Base-by-base conservation (phyloP, 768 basidiomycete species). In the Calvatia gigantea region DNA sequence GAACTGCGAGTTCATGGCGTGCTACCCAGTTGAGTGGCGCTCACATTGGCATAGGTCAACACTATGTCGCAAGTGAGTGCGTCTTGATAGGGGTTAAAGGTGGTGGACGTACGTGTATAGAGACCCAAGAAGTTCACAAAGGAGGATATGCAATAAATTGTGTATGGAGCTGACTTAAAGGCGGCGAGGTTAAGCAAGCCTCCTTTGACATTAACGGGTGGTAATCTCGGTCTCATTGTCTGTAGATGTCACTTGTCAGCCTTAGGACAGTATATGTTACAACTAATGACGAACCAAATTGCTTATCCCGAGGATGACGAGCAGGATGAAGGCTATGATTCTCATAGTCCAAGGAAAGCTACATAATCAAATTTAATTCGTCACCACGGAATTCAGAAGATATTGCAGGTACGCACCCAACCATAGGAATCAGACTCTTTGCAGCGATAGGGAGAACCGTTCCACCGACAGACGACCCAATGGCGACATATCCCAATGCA, bases 271-370 rank as follows among this genome's bases (percentile, higher is more conserved):
- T 7, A 47, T 47, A 19, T 17, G 12, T 25, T 32, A 5, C 35
- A 14, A 35, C 2, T n/a, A 28, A 25, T 19, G 8, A 58, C 67
- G 38, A 35, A 79, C 76, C 45, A 89, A 54, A 65, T 86, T 88
- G 14, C 81, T 75, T 12, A 79, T 64, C 1, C 77, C 77, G 3
- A 89, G 72, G 1, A 77, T 64, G 12, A 75, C 58, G 1, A 86
- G 57, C 0, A 89, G 65, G 7, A 88, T 79, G 58, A 89, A 83
- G 2, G 82, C 87, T 39, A 89, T 68, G 31, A 85, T 79, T 9
- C 89, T 76, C 76, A 87, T 81, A 0, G 89, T 87, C 89, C 89
- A 91, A 58, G 73, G 72, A 66, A 91, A 91, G n/a, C 88, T 90
- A 43, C 9, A 35, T 23, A n/a, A n/a, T n/a, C n/a, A 31, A 38